These are phyloP conservation scores for Macrophomina phaseolina DNA, from an alignment of 2,329 filamentous ascomycete species.

Conservation along the genomic window DNA sequence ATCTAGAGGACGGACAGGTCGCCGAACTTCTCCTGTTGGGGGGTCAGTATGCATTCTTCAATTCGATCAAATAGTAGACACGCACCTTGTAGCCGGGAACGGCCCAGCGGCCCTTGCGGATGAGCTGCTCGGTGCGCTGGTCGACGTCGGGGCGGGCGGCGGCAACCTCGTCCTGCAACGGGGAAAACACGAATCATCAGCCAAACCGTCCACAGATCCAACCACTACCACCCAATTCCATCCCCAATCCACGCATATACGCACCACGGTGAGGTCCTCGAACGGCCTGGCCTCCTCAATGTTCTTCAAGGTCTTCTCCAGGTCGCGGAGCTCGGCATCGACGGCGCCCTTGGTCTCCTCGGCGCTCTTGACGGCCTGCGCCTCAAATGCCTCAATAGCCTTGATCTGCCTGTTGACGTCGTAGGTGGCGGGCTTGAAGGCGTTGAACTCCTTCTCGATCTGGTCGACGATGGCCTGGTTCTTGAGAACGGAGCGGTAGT, in stretches of 20 bases:
- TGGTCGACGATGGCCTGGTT: slow-evolving; percentile 95
- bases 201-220: slow-evolving; percentile 19
- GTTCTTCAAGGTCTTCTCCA: slow-evolving; percentile 94
- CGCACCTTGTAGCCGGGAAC: slow-evolving; percentile 98
- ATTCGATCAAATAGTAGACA: slow-evolving; percentile 30
- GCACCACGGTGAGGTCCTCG: slow-evolving; percentile 95
- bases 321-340: slow-evolving; percentile 90
- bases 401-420: slow-evolving; percentile 94
- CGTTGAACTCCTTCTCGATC: slow-evolving; percentile 93
- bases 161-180: slow-evolving; percentile 83
- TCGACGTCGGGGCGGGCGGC: slow-evolving; percentile 95
- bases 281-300: slow-evolving; percentile 96
- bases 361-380: slow-evolving; percentile 94
- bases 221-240: background rate
- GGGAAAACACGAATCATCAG: slow-evolving; percentile 31
- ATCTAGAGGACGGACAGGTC: slow-evolving; percentile 91
- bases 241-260: slow-evolving; percentile 50
- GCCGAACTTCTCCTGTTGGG: slow-evolving; percentile 91
- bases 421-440: slow-evolving; percentile 92
- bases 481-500: slow-evolving; percentile 92
- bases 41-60: slow-evolving; percentile 53
- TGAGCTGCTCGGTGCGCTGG: slow-evolving; percentile 92
- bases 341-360: slow-evolving; percentile 97
- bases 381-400: slow-evolving; percentile 97
- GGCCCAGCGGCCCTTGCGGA: slow-evolving; percentile 97